These are phyloP conservation scores for Hysterium pulicare DNA, from an alignment of 2,329 filamentous ascomycete genomes.

Conservation along the genomic window DNA sequence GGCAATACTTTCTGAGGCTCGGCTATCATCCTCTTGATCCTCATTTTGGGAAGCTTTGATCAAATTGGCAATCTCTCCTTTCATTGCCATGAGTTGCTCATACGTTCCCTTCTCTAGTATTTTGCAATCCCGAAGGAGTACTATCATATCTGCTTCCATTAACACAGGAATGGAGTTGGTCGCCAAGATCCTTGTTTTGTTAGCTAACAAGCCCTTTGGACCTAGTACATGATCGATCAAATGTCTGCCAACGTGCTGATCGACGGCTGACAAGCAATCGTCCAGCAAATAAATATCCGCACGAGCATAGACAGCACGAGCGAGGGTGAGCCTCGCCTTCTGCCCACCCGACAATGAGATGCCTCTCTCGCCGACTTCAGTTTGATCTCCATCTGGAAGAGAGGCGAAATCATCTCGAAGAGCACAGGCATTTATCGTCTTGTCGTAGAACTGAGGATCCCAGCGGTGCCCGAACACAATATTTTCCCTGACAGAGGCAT, in stretches of 20 bases:
- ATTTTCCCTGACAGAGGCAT: slow-evolving; percentile 94
- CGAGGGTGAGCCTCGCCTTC: slow-evolving; percentile 88
- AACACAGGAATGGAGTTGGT: slow-evolving; percentile 94
- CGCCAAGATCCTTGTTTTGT: slow-evolving; percentile 87
- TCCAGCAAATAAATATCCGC: slow-evolving; percentile 96
- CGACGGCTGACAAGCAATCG: slow-evolving; percentile 93
- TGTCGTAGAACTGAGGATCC: slow-evolving; percentile 91
- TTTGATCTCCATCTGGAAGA: slow-evolving; percentile 92
- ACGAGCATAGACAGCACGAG: slow-evolving; percentile 90
- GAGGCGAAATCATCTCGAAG: slow-evolving; percentile 86
- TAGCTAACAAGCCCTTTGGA: slow-evolving; percentile 71
- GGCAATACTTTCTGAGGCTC: slow-evolving; percentile 53
- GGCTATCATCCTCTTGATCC: slow-evolving; percentile 44
- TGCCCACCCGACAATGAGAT: slow-evolving; percentile 96
- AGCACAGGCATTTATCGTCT: slow-evolving; percentile 87
- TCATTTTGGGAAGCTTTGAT: slow-evolving; percentile 69
- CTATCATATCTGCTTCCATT: slow-evolving; percentile 84
- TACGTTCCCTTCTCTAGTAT: slow-evolving; percentile 88
- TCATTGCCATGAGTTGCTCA: slow-evolving; percentile 87
- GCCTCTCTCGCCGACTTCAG: slow-evolving; percentile 91
- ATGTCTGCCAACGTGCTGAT: slow-evolving; percentile 93
- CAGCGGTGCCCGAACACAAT: slow-evolving; percentile 94
- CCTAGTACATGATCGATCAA: slow-evolving; percentile 93
- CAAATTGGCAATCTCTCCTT: slow-evolving; percentile 81
- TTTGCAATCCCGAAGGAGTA: slow-evolving; percentile 75